phyloP scores from a whole-genome alignment of 768 basidiomycete species.

The Psilocybe tampanensis region DNA sequence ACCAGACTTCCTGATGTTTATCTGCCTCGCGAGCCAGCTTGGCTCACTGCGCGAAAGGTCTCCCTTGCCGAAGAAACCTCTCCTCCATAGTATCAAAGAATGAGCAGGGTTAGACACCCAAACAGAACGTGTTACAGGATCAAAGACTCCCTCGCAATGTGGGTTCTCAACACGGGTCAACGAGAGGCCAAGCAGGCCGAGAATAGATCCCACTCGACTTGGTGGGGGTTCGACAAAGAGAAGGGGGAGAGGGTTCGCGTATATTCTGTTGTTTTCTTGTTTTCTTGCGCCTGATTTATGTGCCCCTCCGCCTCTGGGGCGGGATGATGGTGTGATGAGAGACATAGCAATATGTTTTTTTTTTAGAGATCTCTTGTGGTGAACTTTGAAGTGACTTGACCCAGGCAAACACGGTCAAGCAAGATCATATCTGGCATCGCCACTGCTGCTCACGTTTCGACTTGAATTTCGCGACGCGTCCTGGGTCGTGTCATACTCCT shows the following conservation, averaged over 20 bases:
- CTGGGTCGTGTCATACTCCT: neutral
- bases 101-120: slow-evolving; percentile 75
- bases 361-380: neutral
- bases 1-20: slow-evolving; percentile 61
- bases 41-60: slow-evolving; percentile 94
- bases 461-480: slow-evolving; percentile 2
- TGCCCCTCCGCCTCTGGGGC: slow-evolving; percentile 32
- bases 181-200: slow-evolving; percentile 60
- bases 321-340: slow-evolving; percentile 43
- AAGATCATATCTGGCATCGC: slow-evolving; percentile 5
- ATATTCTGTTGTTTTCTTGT: slow-evolving; percentile 67
- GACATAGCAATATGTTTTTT: slow-evolving; percentile 38
- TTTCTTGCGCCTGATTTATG: slow-evolving; percentile 57
- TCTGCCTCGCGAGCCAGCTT: slow-evolving; percentile 83
- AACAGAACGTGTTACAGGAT: slow-evolving; percentile 80
- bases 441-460: neutral
- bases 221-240: slow-evolving; percentile 45
- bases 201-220: slow-evolving; percentile 44
- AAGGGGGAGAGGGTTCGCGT: slow-evolving; percentile 73
- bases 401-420: slow-evolving; percentile 9
- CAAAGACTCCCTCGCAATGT: slow-evolving; percentile 76
- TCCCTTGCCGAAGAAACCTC: slow-evolving; percentile 98
- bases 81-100: slow-evolving; percentile 74
- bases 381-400: slow-evolving; percentile 7
- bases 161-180: slow-evolving; percentile 67